A percentile compares a stretch with the other conserved stretches of the same genome.
These are phyloP conservation scores for Didymellaceae sp. DNA, from an alignment of 2,329 filamentous ascomycete species.

Conservation along the genomic window DNA sequence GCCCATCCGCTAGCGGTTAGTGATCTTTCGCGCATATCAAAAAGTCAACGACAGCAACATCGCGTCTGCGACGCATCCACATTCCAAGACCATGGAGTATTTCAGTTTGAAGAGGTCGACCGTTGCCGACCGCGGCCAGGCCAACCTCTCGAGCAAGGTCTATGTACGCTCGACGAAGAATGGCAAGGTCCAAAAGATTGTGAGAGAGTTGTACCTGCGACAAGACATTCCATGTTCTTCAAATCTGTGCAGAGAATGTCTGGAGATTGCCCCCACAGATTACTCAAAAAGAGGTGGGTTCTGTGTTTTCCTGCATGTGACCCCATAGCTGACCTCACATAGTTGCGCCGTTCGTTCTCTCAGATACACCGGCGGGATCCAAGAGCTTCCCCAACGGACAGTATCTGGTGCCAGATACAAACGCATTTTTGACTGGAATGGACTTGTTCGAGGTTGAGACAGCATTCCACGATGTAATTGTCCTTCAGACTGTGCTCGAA, in stretches of 20 bases:
- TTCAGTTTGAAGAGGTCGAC: constrained; percentile 65
- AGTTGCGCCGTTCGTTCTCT: constrained; percentile 87
- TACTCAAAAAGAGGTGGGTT: constrained; percentile 75
- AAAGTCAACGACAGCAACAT: constrained; percentile 9
- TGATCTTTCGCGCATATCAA: not conserved
- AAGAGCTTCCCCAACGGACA: constrained; percentile 84
- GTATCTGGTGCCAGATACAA: constrained; percentile 95
- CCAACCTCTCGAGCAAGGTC: constrained; percentile 91
- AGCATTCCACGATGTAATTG: constrained; percentile 95
- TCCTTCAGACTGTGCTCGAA: constrained; percentile 94
- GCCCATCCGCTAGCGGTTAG: constrained; percentile 1
- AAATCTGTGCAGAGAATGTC: constrained; percentile 79
- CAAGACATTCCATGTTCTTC: constrained; percentile 98
- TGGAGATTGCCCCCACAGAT: constrained; percentile 76
- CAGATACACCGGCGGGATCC: constrained; percentile 84
- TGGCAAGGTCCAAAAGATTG: constrained; percentile 98
- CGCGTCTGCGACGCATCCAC: constrained; percentile 10
- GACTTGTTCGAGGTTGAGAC: constrained; percentile 92
- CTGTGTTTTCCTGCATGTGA: constrained; percentile 12
- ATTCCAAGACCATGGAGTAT: constrained; percentile 39
- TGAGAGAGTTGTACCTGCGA: constrained; percentile 92
- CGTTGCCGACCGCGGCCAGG: constrained; percentile 61
- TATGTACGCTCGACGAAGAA: constrained; percentile 94
- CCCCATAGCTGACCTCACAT: constrained; percentile 24
- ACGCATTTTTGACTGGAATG: constrained; percentile 94